These are phyloP conservation scores for Zoysia japonica DNA, from an alignment of 176 grass and related monocot species.

Conservation along the genomic window DNA sequence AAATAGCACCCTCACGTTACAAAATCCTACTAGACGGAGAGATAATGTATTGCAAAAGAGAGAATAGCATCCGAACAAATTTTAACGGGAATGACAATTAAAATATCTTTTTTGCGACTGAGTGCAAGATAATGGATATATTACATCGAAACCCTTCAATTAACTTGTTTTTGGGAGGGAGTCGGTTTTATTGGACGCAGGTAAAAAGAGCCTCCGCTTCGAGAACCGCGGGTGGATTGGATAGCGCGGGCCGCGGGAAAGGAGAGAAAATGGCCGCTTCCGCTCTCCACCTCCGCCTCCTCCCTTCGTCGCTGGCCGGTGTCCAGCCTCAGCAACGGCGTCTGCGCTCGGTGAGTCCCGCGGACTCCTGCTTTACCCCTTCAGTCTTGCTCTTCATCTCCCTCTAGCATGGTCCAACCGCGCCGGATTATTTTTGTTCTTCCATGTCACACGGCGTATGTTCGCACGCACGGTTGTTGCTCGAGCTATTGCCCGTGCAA, in stretches of 20 bases:
- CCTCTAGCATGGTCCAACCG: background rate
- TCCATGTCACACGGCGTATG: background rate
- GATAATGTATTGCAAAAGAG: no score
- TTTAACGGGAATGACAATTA: no score
- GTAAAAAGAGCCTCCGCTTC: background rate
- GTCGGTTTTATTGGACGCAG: no score
- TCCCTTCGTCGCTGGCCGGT: constrained; percentile 11
- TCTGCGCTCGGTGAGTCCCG: constrained; percentile 15
- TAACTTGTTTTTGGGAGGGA: no score
- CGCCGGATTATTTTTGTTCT: background rate
- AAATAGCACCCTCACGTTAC: no score
- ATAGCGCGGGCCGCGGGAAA: constrained; percentile 7
- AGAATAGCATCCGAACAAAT: no score
- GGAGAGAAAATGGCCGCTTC: constrained; percentile 19
- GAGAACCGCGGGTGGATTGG: background rate
- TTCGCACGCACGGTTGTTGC: background rate
- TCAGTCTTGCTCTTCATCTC: background rate
- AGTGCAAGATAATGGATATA: no score
- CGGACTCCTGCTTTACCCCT: background rate
- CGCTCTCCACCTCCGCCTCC: constrained; percentile 2
- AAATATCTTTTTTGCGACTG: no score
- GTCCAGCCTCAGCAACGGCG: background rate
- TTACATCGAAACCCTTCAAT: no score
- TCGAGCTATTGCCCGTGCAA: constrained; percentile 1
- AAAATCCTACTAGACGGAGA: no score